A percentile compares a stretch with the other conserved stretches of the same genome.
Evolutionary conservation across 305 asterid species (phyloP).

Genomic region (Solanum hybrid): DNA sequence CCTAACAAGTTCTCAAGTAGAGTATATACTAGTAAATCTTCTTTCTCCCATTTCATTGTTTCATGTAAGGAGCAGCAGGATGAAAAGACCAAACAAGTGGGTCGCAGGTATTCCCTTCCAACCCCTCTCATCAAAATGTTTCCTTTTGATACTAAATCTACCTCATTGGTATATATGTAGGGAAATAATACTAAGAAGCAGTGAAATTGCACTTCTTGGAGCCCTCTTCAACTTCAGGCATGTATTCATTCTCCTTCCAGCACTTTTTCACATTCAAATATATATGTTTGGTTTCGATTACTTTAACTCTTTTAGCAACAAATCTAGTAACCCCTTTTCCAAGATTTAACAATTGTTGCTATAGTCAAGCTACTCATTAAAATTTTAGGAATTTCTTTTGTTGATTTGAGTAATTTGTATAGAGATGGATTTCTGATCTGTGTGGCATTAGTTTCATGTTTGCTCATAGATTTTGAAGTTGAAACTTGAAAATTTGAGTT

Average conservation of each 20-base stretch:
- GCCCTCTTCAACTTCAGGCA: slow-evolving; percentile 75
- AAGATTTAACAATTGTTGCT: neutral
- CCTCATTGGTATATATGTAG: slow-evolving; percentile 15
- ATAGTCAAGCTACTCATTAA: neutral
- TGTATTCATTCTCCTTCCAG: neutral
- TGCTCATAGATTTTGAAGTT: neutral
- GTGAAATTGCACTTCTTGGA: slow-evolving; percentile 66
- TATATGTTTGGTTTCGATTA: neutral
- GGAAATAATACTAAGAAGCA: slow-evolving; percentile 74
- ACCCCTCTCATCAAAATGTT: neutral
- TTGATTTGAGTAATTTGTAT: neutral
- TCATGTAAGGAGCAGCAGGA: slow-evolving; percentile 1
- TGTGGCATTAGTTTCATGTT: neutral
- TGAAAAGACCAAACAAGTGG: neutral
- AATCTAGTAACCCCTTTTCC: neutral
- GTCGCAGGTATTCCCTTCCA: slow-evolving; percentile 3
- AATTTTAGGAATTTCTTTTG: neutral
- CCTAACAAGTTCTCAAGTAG: slow-evolving; percentile 12
- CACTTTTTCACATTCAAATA: neutral
- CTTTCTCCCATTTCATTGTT: slow-evolving; percentile 3
- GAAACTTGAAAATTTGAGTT: neutral
- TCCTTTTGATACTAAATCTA: neutral
- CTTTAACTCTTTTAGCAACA: neutral
- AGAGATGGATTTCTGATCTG: neutral
- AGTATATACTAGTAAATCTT: neutral